Conservation (phyloP, 1,284 basidiomycete genomes). For the Ceratobasidium sp. region DNA sequence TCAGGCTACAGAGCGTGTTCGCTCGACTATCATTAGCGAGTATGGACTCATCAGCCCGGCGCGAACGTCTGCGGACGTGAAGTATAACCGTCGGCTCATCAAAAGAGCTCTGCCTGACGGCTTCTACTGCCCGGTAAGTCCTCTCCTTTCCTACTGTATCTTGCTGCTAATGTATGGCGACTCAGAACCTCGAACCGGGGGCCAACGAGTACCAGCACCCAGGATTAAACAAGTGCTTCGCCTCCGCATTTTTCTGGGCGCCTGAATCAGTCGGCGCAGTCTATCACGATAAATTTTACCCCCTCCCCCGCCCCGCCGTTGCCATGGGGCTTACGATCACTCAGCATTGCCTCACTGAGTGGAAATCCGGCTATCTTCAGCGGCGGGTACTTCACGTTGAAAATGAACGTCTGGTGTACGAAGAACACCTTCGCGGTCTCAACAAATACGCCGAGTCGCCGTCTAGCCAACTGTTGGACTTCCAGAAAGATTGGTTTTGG, state of each 20-base stretch:
- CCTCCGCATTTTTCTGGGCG: neutral
- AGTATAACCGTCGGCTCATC: neutral
- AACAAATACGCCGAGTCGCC: neutral
- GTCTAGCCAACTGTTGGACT: neutral
- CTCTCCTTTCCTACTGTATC: neutral
- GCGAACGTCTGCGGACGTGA: neutral
- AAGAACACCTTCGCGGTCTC: neutral
- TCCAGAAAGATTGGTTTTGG: neutral
- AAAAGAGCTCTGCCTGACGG: neutral
- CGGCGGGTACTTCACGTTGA: neutral
- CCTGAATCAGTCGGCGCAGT: neutral
- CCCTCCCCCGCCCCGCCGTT: slow-evolving; percentile 1
- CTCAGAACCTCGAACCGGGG: neutral
- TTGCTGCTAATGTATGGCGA: too few relatives aligned
- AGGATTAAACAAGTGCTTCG: neutral
- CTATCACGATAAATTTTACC: neutral
- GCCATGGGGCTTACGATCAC: slow-evolving; percentile 7
- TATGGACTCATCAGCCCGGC: neutral
- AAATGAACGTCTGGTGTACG: neutral
- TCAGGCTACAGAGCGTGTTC: neutral
- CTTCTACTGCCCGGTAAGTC: neutral
- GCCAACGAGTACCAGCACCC: slow-evolving; percentile 5
- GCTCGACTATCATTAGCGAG: neutral
- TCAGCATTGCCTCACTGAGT: slow-evolving; percentile 19
- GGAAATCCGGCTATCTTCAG: neutral